Conservation (phyloP, 2,329 filamentous ascomycete genomes). For the Pseudofabraea citricarpa region DNA sequence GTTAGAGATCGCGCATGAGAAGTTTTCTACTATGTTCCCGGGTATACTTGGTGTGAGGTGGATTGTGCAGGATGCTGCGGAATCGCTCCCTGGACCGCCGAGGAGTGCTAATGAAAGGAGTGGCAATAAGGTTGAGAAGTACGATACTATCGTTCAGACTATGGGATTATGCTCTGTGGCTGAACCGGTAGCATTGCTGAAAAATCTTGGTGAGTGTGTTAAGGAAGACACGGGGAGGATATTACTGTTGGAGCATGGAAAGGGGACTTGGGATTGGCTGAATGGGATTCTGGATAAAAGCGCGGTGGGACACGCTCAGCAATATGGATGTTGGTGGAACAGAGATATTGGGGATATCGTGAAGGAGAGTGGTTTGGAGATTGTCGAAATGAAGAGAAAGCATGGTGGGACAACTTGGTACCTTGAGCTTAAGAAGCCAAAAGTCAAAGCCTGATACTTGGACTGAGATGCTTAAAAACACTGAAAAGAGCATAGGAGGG, state of each 20-base stretch:
- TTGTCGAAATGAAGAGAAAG: conserved; percentile 46
- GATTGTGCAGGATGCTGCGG: conserved; percentile 25
- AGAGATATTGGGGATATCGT: conserved; percentile 54
- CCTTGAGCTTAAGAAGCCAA: conserved; percentile 44
- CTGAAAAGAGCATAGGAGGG: too few species aligned
- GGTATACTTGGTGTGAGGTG: conserved; percentile 36
- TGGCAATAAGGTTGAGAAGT: conserved; percentile 28
- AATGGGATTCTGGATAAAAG: conserved; percentile 52
- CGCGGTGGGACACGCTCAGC: conserved; percentile 49
- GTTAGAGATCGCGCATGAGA: conserved; percentile 51
- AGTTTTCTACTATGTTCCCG: conserved; percentile 41
- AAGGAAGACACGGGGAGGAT: conserved; percentile 53
- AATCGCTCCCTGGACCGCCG: conserved; percentile 20
- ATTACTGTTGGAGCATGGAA: conserved; percentile 58
- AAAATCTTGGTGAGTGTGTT: conserved; percentile 46
- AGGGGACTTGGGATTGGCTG: conserved; percentile 47
- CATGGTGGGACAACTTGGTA: conserved; percentile 55
- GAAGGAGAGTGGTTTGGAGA: conserved; percentile 49
- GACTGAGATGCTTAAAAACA: too few species aligned
- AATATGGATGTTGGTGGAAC: conserved; percentile 67
- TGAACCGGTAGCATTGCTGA: conserved; percentile 48
- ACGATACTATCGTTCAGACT: conserved; percentile 60
- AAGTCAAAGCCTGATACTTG: too few species aligned
- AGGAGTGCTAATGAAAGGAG: conserved; percentile 17
- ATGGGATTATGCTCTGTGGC: conserved; percentile 61